Evolutionary conservation across 2,329 filamentous ascomycete genomes (phyloP), one percentile per base, ranked within the genome.

Genomic region (Cercospora citrullina): DNA sequence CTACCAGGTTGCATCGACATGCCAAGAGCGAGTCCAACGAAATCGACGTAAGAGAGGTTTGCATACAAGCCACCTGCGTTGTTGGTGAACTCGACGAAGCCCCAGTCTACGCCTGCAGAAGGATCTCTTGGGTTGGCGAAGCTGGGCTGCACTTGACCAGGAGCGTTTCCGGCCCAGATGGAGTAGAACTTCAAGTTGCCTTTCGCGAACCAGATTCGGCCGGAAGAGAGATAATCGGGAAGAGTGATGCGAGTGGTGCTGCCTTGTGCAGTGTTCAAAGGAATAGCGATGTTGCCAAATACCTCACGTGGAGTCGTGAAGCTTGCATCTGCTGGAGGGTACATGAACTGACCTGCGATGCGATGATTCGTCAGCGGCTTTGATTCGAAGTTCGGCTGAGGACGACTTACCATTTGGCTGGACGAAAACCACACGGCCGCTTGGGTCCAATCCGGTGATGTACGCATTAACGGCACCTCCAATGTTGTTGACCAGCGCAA

Each of bases 1-100:
- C 78, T 76, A 21, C 80, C 81, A 68, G 83, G 85, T 64, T 79
- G 76, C 70, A 90, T 82, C 48, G 84, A 83, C 69, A 89, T 82
- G 39, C 84, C 83, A 14, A 87, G 80, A 0, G 83, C 77, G 26
- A 87, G 77, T 10, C 85, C 75, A 51, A 77, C 65, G 58, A 74
- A 74, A 64, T 77, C 71, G 42, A 75, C 75, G 58, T 76, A 76
- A 58, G 69, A 74, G 63, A 77, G 73, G 68, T 83, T 83, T 33
- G 81, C 82, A 62, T 81, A 83, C 16, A 83, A 73, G 65, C 83
- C 81, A 23, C 68, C 72, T 60, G 61, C 45, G 26, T 85, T 84
- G 67, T 81, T 81, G 12, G 81, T 83, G 67, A 83, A 80, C 60
- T 83, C 81, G 63, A 76, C 76, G 67, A 83, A 83, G 3, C 77